Conservation (phyloP, 2,329 filamentous ascomycete genomes). For the Aplosporella prunicola region DNA sequence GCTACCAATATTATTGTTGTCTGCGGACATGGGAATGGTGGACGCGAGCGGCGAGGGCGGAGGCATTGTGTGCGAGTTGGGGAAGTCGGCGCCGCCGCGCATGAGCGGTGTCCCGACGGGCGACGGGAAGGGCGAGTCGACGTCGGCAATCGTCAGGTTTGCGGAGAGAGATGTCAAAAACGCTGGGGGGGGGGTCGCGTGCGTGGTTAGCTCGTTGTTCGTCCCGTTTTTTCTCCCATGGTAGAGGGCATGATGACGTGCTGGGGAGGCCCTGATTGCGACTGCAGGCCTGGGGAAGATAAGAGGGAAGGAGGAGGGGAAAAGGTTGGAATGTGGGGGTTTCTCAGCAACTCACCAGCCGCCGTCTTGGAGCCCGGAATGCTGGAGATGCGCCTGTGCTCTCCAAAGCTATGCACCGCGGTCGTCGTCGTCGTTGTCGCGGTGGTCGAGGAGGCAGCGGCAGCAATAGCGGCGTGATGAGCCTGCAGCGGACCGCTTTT, state of each 20-base stretch:
- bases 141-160: constrained; percentile 59
- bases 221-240: neutral
- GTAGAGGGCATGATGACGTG: no score
- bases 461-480: constrained; percentile 1
- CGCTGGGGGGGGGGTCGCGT: constrained; percentile 39
- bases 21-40: constrained; percentile 23
- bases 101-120: constrained; percentile 55
- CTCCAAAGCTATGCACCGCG: constrained; percentile 9
- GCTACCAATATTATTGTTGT: constrained; percentile 15
- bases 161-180: constrained; percentile 76
- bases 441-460: neutral
- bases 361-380: constrained; percentile 30
- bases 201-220: constrained; percentile 2
- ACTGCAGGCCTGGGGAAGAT: no score
- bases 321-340: neutral
- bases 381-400: constrained; percentile 6
- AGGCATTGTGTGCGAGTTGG: constrained; percentile 32
- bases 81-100: constrained; percentile 25
- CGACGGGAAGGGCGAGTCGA: constrained; percentile 45
- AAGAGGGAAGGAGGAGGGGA: no score
- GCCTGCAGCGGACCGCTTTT: neutral
- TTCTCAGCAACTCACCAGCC: constrained; percentile 25
- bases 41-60: constrained; percentile 25
- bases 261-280: no score
- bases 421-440: constrained; percentile 3